These are phyloP conservation scores for Sclerotinia spermophila DNA, from an alignment of 2,329 filamentous ascomycete genomes.

Conservation along the genomic window DNA sequence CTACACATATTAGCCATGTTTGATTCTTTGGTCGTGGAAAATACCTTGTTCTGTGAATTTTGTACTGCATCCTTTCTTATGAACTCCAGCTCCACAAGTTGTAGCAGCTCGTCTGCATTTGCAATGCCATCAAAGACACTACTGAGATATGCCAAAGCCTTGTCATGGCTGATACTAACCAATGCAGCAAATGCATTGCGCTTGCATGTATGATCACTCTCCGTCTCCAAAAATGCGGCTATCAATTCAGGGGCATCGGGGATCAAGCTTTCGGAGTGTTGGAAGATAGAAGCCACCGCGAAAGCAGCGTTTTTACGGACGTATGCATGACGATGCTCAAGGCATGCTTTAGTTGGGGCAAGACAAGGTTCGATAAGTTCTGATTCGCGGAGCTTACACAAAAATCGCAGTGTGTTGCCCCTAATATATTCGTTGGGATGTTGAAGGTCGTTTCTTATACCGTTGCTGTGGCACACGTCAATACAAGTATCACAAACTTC, in stretches of 20 bases:
- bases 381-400: slow-evolving; percentile 91
- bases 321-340: slow-evolving; percentile 95
- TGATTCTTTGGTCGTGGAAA: slow-evolving; percentile 25
- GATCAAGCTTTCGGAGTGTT: slow-evolving; percentile 86
- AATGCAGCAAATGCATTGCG: slow-evolving; percentile 94
- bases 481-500: not conserved
- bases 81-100: slow-evolving; percentile 93
- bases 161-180: slow-evolving; percentile 87
- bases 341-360: slow-evolving; percentile 84
- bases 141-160: slow-evolving; percentile 82
- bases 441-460: slow-evolving; percentile 94
- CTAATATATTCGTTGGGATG: slow-evolving; percentile 98
- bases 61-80: slow-evolving; percentile 96
- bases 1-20: slow-evolving; percentile 44
- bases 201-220: slow-evolving; percentile 95
- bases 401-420: slow-evolving; percentile 95
- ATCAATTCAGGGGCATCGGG: slow-evolving; percentile 94
- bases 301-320: slow-evolving; percentile 98
- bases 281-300: slow-evolving; percentile 86
- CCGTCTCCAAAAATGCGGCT: slow-evolving; percentile 80
- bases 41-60: slow-evolving; percentile 88
- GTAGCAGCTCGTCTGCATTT: slow-evolving; percentile 89
- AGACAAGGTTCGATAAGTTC: slow-evolving; percentile 95
- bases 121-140: slow-evolving; percentile 88
- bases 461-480: slow-evolving; percentile 63